Percentiles rank a stretch among this genome's conserved stretches.
These are phyloP conservation scores for Pestalotiopsis sp. DNA, from an alignment of 2,329 filamentous ascomycete genomes.

Conservation along the genomic window DNA sequence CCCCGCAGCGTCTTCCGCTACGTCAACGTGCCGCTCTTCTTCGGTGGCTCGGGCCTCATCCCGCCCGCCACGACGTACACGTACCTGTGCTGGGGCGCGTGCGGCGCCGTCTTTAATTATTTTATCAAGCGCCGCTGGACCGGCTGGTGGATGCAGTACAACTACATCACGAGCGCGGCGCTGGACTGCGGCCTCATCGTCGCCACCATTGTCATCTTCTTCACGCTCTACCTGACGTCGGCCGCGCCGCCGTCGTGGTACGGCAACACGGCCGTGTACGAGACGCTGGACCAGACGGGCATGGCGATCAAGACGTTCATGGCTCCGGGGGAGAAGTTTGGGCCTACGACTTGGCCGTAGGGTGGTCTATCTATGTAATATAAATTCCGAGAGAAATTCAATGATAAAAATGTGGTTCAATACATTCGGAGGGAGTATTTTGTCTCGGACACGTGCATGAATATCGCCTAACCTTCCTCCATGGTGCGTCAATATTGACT, in stretches of 20 bases:
- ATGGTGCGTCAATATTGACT: too few species aligned
- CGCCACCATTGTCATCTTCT: constrained; percentile 70
- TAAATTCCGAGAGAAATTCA: background rate
- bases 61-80: constrained; percentile 73
- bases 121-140: constrained; percentile 65
- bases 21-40: constrained; percentile 69
- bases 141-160: constrained; percentile 79
- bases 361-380: background rate
- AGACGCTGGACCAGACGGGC: constrained; percentile 49
- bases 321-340: constrained; percentile 50
- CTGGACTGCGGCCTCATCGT: constrained; percentile 70
- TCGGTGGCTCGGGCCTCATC: constrained; percentile 63
- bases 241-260: constrained; percentile 63
- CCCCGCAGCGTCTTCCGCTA: constrained; percentile 66
- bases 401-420: too few species aligned
- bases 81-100: constrained; percentile 71
- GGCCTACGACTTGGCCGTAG: constrained; percentile 51
- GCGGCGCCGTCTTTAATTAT: constrained; percentile 71
- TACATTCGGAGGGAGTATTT: too few species aligned
- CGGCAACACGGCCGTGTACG: constrained; percentile 53
- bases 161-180: constrained; percentile 74
- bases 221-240: constrained; percentile 64
- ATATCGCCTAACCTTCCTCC: too few species aligned
- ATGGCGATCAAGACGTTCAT: constrained; percentile 46
- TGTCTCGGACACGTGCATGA: too few species aligned